phyloP scores from a whole-genome alignment of 192 early-diverging fungal species.

The Backusella liffmaniae region DNA sequence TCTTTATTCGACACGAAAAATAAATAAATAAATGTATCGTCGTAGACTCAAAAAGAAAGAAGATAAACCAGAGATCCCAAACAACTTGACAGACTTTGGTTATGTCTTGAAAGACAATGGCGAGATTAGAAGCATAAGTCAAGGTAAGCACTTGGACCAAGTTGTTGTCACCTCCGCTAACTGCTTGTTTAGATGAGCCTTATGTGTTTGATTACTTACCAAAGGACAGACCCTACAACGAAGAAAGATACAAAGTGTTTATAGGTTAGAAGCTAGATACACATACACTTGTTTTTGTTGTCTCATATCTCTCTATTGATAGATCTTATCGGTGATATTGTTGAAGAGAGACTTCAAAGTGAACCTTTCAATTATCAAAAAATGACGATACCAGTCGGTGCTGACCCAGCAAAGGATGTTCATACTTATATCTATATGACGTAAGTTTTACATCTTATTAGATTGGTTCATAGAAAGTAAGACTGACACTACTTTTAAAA shows the following conservation, averaged over 20 bases:
- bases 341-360: constrained; percentile 16
- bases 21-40: constrained; percentile 9
- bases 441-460: neutral
- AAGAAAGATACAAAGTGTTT: constrained; percentile 32
- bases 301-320: neutral
- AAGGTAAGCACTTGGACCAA: neutral
- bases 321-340: constrained; percentile 32
- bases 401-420: constrained; percentile 10
- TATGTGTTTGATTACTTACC: constrained; percentile 25
- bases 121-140: constrained; percentile 20
- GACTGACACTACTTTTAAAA: neutral
- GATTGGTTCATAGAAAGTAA: too few relatives aligned
- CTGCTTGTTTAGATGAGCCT: neutral
- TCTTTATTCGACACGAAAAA: neutral
- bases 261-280: constrained; percentile 17
- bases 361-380: constrained; percentile 23
- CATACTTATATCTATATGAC: constrained; percentile 33
- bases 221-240: constrained; percentile 33
- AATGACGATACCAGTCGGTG: constrained; percentile 13
- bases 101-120: constrained; percentile 33
- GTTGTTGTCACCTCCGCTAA: neutral
- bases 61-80: constrained; percentile 4
- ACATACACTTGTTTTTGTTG: neutral
- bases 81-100: constrained; percentile 24
- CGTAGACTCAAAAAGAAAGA: neutral